phyloP scores from a whole-genome alignment of 495 filamentous ascomycete genomes.

The Talaromyces borbonicus region DNA sequence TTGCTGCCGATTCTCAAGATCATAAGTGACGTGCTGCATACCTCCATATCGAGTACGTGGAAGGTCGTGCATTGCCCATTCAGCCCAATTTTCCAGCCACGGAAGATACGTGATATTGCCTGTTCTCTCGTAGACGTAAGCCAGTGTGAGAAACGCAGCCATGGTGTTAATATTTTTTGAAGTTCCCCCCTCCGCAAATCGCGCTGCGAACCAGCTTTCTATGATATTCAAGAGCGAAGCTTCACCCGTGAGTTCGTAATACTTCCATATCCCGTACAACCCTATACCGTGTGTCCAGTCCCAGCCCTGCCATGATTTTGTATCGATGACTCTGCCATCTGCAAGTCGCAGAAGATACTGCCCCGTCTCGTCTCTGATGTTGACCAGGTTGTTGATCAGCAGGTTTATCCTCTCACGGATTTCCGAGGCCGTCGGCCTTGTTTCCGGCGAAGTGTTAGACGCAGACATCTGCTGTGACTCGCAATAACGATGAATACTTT shows the following conservation, averaged over 20 bases:
- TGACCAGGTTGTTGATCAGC: constrained; percentile 47
- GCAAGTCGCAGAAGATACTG: constrained; percentile 46
- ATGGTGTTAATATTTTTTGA: constrained; percentile 63
- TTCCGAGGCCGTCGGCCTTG: constrained; percentile 8
- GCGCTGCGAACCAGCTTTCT: constrained; percentile 45
- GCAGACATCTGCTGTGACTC: no score
- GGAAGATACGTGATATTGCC: constrained; percentile 40
- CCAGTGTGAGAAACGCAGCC: constrained; percentile 49
- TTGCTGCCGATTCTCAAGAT: constrained; percentile 44
- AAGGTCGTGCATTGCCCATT: constrained; percentile 53
- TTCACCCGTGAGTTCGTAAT: constrained; percentile 45
- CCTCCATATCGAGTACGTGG: constrained; percentile 47
- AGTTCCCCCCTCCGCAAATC: constrained; percentile 46
- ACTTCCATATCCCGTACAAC: constrained; percentile 53
- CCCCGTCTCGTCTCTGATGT: constrained; percentile 49
- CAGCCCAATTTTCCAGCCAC: constrained; percentile 52
- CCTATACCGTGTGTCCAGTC: constrained; percentile 63
- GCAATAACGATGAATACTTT: no score
- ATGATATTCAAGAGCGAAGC: constrained; percentile 34
- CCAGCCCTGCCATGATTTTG: constrained; percentile 56
- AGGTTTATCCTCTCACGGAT: constrained; percentile 43
- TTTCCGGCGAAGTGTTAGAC: no score
- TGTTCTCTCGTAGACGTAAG: constrained; percentile 47
- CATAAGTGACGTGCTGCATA: constrained; percentile 53
- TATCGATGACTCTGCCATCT: constrained; percentile 54